Base-by-base conservation (phyloP, 306 rosid species). In the Geum urbanum region DNA sequence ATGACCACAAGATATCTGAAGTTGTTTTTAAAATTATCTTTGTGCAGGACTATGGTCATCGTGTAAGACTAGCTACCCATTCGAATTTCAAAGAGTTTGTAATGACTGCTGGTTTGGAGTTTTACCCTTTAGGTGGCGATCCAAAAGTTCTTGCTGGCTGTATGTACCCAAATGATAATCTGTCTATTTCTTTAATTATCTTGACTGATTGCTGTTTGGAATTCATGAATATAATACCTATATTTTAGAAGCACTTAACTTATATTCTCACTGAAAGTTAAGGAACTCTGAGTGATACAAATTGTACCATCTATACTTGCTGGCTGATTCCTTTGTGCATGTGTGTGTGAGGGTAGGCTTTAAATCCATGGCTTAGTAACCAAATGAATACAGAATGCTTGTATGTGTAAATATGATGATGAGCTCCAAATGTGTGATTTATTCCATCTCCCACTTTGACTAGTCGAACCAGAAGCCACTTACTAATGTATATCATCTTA, bases 21-120 rank as follows among this genome's bases (percentile, higher is more conserved):
- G 65, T 51, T 18, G 44, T 43, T 70, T 4, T 8, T 4, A 3
- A 40, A 22, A 71, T 52, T 32, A 22, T 74, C 15, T 55, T 50
- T 32, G 61, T 85, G 97, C 96, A 91, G 99, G 99, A 89, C 71
- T 91, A 87, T 82, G 99, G 99, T 19, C 99, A 95, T 81, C 99
- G 99, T 54, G 96, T 91, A 74, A 87, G 99, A 81, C 84, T 95
- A 69, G 99, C 99, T 45, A 89, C 96, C 72, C 99, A 95, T 85
- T 89, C 97, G 75, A 95, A 95, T 84, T 95, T 95, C 67, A 95
- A 95, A 83, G 99, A 95, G 79, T 95, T 95, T 89, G 99, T 95
- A 72, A 79, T 91, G 89, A 91, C 99, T 63, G 87, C 99, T 77
- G 99, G 99, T 51, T 80, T 95, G 96, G 99, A 95, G 83, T 95